Evolutionary conservation across 768 basidiomycete genomes (phyloP).

Genomic region (Boletus rubroflammeus): DNA sequence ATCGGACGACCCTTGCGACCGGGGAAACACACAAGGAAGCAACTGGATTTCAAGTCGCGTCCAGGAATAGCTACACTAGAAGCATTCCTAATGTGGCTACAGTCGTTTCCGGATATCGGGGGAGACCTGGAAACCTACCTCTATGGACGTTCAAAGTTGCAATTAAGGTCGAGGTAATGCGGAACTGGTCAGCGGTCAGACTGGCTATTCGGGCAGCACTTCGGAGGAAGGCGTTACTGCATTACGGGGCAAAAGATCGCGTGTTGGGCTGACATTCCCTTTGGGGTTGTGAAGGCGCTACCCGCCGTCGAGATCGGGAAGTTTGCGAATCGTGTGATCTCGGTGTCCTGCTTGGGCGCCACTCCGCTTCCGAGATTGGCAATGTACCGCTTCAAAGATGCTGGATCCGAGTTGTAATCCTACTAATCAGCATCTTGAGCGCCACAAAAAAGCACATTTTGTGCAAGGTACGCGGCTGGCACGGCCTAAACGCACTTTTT

Average conservation of each 20-base stretch:
- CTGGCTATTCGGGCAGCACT: neutral
- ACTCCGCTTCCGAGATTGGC: neutral
- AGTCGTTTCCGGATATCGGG: neutral
- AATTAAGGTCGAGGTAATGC: neutral
- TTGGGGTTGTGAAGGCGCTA: neutral
- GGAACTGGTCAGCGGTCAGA: neutral
- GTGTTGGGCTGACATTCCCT: neutral
- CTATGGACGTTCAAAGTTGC: neutral
- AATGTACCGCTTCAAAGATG: neutral
- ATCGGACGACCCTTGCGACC: neutral
- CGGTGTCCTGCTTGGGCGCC: neutral
- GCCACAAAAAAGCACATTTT: too few species aligned
- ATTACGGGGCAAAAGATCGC: neutral
- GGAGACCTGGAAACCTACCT: neutral
- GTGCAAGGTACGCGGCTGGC: too few species aligned
- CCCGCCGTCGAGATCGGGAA: neutral
- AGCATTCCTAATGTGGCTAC: neutral
- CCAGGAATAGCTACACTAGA: neutral
- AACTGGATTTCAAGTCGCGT: neutral
- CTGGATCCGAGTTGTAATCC: neutral
- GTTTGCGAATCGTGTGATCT: neutral
- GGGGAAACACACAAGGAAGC: neutral
- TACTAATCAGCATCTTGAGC: too few species aligned
- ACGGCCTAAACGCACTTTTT: too few species aligned
- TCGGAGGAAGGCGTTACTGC: neutral